A percentile compares a stretch with the other conserved stretches of the same genome.
Conservation (phyloP, 768 basidiomycete species). For the Collybia nuda region DNA sequence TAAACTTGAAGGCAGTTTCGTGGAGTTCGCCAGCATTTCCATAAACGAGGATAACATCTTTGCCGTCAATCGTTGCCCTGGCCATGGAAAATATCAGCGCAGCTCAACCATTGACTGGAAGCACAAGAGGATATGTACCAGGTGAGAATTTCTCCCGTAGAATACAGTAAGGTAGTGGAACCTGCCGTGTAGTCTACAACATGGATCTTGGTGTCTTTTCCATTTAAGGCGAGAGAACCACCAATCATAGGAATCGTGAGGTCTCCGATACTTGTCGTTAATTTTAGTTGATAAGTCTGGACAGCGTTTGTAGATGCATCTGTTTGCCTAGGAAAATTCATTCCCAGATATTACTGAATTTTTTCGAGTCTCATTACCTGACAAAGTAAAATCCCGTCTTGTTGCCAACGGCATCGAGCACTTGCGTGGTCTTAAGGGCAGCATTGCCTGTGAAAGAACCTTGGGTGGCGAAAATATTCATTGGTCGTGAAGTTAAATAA, state of each 20-base stretch:
- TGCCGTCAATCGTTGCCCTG: constrained; percentile 49
- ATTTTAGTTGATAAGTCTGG: constrained; percentile 40
- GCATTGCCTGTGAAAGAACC: constrained; percentile 47
- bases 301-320: constrained; percentile 36
- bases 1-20: constrained; percentile 46
- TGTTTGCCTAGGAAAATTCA: constrained; percentile 26
- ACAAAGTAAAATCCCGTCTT: constrained; percentile 48
- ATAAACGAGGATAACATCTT: constrained; percentile 46
- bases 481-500: constrained; percentile 45
- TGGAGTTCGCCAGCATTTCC: constrained; percentile 47
- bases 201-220: constrained; percentile 54
- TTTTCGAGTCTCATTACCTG: constrained; percentile 21
- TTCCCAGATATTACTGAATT: neutral
- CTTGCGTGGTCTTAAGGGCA: constrained; percentile 49
- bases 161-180: constrained; percentile 41
- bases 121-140: constrained; percentile 27
- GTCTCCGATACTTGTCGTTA: constrained; percentile 44
- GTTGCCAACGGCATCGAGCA: constrained; percentile 46
- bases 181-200: constrained; percentile 50
- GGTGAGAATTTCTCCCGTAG: constrained; percentile 48
- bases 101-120: neutral
- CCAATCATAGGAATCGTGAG: constrained; percentile 43
- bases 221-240: constrained; percentile 40
- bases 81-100: constrained; percentile 29
- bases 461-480: constrained; percentile 37